phyloP scores from a whole-genome alignment of 169 alveolate species.

The Plasmodium relictum region DNA sequence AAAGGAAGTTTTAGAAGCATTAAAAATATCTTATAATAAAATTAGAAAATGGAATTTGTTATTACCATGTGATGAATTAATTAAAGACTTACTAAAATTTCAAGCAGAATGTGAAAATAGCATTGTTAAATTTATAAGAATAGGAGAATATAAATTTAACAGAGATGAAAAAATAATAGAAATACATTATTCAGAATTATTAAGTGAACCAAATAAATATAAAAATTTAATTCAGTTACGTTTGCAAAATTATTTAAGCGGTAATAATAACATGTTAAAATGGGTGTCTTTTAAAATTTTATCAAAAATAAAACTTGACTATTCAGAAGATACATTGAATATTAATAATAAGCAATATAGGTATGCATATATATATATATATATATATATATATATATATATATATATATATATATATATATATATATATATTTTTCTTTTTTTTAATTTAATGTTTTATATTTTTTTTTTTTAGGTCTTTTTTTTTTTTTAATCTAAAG shows the following conservation, averaged over 20 bases:
- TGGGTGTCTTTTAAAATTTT: slow-evolving; percentile 54
- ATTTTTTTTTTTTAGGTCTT: slow-evolving; percentile 13
- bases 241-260: slow-evolving; percentile 50
- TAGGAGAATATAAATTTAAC: slow-evolving; percentile 56
- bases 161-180: slow-evolving; percentile 20
- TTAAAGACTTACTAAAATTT: slow-evolving; percentile 36
- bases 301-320: slow-evolving; percentile 27
- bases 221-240: slow-evolving; percentile 38
- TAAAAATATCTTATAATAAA: slow-evolving; percentile 31
- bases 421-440: neutral
- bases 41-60: slow-evolving; percentile 37
- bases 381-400: neutral
- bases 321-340: slow-evolving; percentile 45
- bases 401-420: neutral
- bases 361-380: slow-evolving; percentile 21
- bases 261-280: slow-evolving; percentile 41
- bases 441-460: neutral
- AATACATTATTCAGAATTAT: slow-evolving; percentile 42
- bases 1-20: slow-evolving; percentile 52
- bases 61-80: slow-evolving; percentile 17
- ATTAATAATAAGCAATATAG: slow-evolving; percentile 59
- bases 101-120: slow-evolving; percentile 31
- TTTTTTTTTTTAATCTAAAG: slow-evolving; percentile 25
- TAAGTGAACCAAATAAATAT: slow-evolving; percentile 36
- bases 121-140: slow-evolving; percentile 45